Evolutionary conservation across 1,139 yeast genomes (phyloP), one percentile per base, ranked within the genome.

Genomic region (Petasospora fabianii): DNA sequence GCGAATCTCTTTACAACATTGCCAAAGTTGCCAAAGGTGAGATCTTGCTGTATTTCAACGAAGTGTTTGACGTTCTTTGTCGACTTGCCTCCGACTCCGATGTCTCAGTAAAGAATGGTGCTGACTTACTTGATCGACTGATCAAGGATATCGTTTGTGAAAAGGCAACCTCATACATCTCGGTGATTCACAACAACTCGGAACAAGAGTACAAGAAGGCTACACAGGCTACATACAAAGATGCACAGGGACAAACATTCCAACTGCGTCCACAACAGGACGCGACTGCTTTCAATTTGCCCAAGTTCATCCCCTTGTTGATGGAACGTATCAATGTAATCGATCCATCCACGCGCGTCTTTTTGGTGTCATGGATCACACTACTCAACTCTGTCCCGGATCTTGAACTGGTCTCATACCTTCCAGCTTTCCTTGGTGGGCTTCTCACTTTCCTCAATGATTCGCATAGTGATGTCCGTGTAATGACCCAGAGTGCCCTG

Each of bases 1-100:
- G 98, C 65, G 99, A 94, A 59, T 84, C 96, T 31, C 71, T 94
- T 48, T 94, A 94, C 63, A 94, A 94, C 62, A 90, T 94, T 36
- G 96, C 98, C 38, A 94, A 94, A 60, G 95, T 92, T 17, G 96
- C 98, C 5, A 78, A 95, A 52, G 98, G 98, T 15, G 98, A 94
- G 60, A 85, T 92, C 18, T 66, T 94, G 48, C 68, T 84, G 12
- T 92, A 87, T 60, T 92, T 92, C 67, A 94, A 92, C 60, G 97
- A 92, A 61, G 82, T 90, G 3, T 94, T 94, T 59, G 98, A 94
- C 57, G 94, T 90, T 17, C 69, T 92, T 42, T 88, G 97, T 59
- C 82, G 82, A 38, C 73, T 92, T 44, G 92, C 95, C 12, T 90
- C 97, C 1, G 99, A 94, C 59, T 73, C 87, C 8, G 98, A 92